A percentile compares a stretch with the other conserved stretches of the same genome.
These are phyloP conservation scores for Dactylorhiza incarnata DNA, from an alignment of 106 monocot species.

Conservation along the genomic window DNA sequence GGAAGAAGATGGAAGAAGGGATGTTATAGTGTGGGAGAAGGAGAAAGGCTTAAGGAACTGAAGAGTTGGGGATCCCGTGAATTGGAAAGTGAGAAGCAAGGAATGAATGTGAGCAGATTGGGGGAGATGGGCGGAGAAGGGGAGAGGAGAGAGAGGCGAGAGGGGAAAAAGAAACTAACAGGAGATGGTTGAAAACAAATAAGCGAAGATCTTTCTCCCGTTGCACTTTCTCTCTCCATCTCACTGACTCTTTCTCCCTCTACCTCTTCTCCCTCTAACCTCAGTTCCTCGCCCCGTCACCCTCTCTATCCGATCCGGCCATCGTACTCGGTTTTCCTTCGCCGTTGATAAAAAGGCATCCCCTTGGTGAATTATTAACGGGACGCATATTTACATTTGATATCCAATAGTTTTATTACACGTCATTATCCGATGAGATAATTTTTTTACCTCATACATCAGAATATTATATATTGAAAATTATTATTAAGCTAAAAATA, in stretches of 20 bases:
- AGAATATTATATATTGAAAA: no score
- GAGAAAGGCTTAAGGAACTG: slow-evolving; percentile 11
- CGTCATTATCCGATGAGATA: no score
- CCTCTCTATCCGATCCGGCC: background rate
- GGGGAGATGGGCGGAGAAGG: slow-evolving; percentile 1
- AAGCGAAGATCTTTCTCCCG: background rate
- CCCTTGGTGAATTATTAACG: background rate
- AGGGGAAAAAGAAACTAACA: background rate
- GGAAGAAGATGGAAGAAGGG: background rate
- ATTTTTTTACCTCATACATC: no score
- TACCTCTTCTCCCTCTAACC: slow-evolving; percentile 6
- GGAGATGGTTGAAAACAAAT: slow-evolving; percentile 1
- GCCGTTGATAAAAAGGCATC: background rate
- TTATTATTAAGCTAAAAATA: no score
- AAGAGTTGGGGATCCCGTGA: slow-evolving; percentile 45
- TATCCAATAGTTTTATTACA: no score
- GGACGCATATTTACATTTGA: no score
- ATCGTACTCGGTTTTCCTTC: background rate
- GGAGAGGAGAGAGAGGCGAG: background rate
- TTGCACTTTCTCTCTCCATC: background rate
- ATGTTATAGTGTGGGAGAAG: background rate
- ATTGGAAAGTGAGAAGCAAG: slow-evolving; percentile 34
- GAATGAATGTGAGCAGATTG: slow-evolving; percentile 42
- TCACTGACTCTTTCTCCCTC: no score
- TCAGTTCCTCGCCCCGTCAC: background rate